Conservation (phyloP, 805 yeast genomes). For the Candida insectalens region DNA sequence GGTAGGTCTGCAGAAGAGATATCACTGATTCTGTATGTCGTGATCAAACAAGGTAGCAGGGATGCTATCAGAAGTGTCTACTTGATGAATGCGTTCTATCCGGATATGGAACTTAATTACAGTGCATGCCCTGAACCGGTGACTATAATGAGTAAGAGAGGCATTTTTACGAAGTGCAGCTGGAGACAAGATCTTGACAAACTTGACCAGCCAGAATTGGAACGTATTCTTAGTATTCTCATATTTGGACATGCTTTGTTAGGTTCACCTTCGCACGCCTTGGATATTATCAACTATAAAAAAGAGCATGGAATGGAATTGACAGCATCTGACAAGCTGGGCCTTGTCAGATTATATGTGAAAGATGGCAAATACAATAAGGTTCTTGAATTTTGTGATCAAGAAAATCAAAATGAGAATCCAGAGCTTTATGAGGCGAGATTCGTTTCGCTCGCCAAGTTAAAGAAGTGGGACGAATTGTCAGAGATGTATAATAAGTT, state of each 20-base stretch:
- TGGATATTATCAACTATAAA: neutral
- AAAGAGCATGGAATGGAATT: neutral
- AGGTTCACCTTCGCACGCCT: neutral
- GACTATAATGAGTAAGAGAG: constrained; percentile 7
- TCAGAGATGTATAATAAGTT: constrained; percentile 47
- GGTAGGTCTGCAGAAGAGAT: no score
- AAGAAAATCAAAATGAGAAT: constrained; percentile 3
- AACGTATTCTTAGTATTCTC: constrained; percentile 1
- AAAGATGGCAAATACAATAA: constrained; percentile 6
- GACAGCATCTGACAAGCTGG: constrained; percentile 11
- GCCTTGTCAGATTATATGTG: constrained; percentile 11
- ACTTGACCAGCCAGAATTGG: constrained; percentile 1
- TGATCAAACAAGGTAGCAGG: constrained; percentile 4
- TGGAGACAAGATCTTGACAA: no score
- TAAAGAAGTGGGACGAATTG: constrained; percentile 38
- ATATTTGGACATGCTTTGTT: constrained; percentile 1
- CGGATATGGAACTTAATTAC: constrained; percentile 4
- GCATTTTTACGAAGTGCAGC: constrained; percentile 6
- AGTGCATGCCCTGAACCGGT: constrained; percentile 6
- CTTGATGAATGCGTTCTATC: constrained; percentile 7
- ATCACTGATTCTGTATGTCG: constrained; percentile 4
- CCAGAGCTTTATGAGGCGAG: constrained; percentile 10
- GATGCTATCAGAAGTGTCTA: constrained; percentile 4
- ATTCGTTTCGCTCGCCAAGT: constrained; percentile 12
- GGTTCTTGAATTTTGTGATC: constrained; percentile 6